A percentile compares a stretch with the other conserved stretches of the same genome.
These are phyloP conservation scores for Penicillium pancosmium DNA, from an alignment of 495 filamentous ascomycete genomes.

Conservation along the genomic window DNA sequence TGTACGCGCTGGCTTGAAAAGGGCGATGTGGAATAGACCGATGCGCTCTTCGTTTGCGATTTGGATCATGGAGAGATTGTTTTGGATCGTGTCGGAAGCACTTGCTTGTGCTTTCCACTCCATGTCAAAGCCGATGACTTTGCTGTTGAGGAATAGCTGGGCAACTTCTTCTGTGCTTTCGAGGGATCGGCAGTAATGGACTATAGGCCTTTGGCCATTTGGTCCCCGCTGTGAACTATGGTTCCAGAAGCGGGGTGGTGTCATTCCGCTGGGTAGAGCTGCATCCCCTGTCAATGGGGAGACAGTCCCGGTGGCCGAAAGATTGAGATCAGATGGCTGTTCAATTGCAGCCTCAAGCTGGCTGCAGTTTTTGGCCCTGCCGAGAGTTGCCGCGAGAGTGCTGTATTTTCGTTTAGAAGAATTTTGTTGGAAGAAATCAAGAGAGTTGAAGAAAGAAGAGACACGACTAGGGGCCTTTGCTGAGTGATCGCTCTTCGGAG, in stretches of 20 bases:
- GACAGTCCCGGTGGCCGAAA: background rate
- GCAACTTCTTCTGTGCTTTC: slow-evolving; percentile 66
- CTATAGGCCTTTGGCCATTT: slow-evolving; percentile 51
- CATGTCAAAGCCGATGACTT: slow-evolving; percentile 80
- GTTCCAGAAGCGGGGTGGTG: slow-evolving; percentile 59
- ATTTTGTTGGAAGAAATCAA: background rate
- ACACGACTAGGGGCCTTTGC: background rate
- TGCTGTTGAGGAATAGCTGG: slow-evolving; percentile 67
- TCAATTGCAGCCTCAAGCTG: background rate
- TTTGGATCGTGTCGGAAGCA: slow-evolving; percentile 49
- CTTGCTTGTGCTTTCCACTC: slow-evolving; percentile 71
- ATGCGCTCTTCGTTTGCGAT: slow-evolving; percentile 79
- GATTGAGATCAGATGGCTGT: background rate
- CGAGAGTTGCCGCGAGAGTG: background rate
- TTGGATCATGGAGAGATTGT: slow-evolving; percentile 78
- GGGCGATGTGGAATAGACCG: slow-evolving; percentile 76
- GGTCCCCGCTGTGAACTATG: slow-evolving; percentile 62
- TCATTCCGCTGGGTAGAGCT: background rate
- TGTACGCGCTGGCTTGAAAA: slow-evolving; percentile 50
- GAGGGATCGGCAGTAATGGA: slow-evolving; percentile 77
- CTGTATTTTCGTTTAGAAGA: background rate
- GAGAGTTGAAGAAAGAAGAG: background rate
- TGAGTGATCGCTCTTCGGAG: background rate
- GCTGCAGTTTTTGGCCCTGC: background rate
- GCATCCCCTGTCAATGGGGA: background rate